A percentile compares a stretch with the other conserved stretches of the same genome.
Conservation (phyloP, 2,329 filamentous ascomycete species). For the Aspergillus amoenus region DNA sequence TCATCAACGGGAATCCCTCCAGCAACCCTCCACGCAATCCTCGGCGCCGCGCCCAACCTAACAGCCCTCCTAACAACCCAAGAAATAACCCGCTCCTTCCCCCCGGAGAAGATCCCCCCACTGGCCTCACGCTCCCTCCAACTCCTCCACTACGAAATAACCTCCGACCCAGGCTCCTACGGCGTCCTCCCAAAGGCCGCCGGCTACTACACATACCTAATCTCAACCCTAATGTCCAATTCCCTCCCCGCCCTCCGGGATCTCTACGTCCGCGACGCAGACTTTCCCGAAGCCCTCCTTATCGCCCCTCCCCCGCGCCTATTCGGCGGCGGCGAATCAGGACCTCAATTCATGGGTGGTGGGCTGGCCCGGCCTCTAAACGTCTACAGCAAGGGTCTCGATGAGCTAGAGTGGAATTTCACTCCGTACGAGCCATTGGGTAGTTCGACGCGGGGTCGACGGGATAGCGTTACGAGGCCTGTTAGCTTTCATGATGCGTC, state of each 20-base stretch:
- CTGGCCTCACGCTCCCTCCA: constrained; percentile 68
- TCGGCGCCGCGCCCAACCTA: constrained; percentile 44
- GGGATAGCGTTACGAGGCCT: constrained; percentile 43
- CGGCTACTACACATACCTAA: constrained; percentile 81
- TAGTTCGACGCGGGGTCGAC: constrained; percentile 32
- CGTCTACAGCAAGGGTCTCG: constrained; percentile 66
- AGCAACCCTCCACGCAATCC: constrained; percentile 42
- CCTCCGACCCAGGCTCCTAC: constrained; percentile 56
- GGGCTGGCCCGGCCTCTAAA: constrained; percentile 58
- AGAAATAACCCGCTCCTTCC: constrained; percentile 57
- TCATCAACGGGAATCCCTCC: constrained; percentile 66
- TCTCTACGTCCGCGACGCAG: constrained; percentile 81
- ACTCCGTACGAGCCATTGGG: constrained; percentile 55
- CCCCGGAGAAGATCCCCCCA: constrained; percentile 57
- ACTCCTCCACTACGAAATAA: constrained; percentile 81
- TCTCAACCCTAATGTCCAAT: constrained; percentile 74
- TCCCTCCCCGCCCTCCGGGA: constrained; percentile 70
- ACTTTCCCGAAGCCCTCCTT: constrained; percentile 77
- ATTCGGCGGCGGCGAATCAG: constrained; percentile 44
- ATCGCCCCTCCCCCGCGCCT: constrained; percentile 64
- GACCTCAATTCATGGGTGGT: constrained; percentile 23
- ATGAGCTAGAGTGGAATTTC: constrained; percentile 68
- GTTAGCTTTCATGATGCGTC: constrained; percentile 47
- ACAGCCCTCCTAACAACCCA: constrained; percentile 54
- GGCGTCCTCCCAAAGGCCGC: constrained; percentile 51